A percentile compares a stretch with the other conserved stretches of the same genome.
Conservation (phyloP, 768 basidiomycete genomes). For the Suillus weaverae region DNA sequence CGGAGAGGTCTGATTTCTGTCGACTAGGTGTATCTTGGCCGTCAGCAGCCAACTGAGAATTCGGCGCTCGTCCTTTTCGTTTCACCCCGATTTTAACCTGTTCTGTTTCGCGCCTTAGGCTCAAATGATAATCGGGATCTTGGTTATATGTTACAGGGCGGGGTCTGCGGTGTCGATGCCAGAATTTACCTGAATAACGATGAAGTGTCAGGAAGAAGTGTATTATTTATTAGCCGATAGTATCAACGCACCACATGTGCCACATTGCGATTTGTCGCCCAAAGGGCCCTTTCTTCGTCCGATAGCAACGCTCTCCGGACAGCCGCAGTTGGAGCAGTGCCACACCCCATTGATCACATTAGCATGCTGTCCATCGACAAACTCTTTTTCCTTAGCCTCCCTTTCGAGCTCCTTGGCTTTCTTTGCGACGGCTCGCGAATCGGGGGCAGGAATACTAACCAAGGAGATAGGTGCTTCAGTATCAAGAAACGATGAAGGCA, state of each 20-base stretch:
- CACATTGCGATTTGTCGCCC: slow-evolving; percentile 89
- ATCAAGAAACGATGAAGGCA: slow-evolving; percentile 55
- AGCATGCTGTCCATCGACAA: slow-evolving; percentile 78
- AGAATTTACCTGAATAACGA: slow-evolving; percentile 70
- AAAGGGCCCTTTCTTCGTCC: slow-evolving; percentile 87
- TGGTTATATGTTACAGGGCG: slow-evolving; percentile 80
- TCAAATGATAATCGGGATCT: slow-evolving; percentile 68
- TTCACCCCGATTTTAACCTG: slow-evolving; percentile 50
- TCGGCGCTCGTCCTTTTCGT: slow-evolving; percentile 43
- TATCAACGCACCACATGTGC: slow-evolving; percentile 74
- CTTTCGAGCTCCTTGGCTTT: slow-evolving; percentile 72
- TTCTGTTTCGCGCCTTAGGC: slow-evolving; percentile 57
- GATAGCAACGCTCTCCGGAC: slow-evolving; percentile 82
- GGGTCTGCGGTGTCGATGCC: slow-evolving; percentile 82
- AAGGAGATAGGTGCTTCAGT: slow-evolving; percentile 52
- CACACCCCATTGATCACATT: slow-evolving; percentile 84
- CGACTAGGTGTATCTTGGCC: slow-evolving; percentile 57
- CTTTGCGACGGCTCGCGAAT: slow-evolving; percentile 55
- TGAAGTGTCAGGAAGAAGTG: slow-evolving; percentile 8
- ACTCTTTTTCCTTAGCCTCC: slow-evolving; percentile 83
- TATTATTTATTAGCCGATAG: slow-evolving; percentile 9
- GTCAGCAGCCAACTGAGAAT: slow-evolving; percentile 22
- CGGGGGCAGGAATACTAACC: slow-evolving; percentile 36
- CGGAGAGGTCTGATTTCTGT: slow-evolving; percentile 37
- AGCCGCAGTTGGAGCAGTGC: slow-evolving; percentile 96